Evolutionary conservation across 208 protist species (phyloP).

Genomic region (Naegleria lovaniensis): DNA sequence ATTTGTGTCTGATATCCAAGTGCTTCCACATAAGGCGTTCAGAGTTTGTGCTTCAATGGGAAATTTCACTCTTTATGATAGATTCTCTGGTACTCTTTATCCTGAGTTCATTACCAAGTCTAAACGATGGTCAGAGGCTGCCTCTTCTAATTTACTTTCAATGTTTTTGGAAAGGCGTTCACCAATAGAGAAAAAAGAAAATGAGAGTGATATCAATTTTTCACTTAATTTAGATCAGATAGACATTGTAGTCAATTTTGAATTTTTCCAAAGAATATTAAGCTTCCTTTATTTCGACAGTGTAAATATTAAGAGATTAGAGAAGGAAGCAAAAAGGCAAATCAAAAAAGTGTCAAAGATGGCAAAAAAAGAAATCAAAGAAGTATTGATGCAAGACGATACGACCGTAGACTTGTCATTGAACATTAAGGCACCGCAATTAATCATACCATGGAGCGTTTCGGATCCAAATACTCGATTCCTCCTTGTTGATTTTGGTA

Average conservation of each 20-base stretch:
- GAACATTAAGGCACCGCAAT: background rate
- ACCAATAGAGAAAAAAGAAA: background rate
- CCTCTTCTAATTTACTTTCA: background rate
- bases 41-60: background rate
- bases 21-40: background rate
- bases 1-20: background rate
- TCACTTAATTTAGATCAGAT: background rate
- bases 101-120: slow-evolving; percentile 3
- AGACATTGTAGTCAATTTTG: background rate
- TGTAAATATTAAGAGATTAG: slow-evolving; percentile 1
- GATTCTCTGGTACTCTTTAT: background rate
- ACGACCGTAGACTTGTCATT: background rate
- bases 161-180: slow-evolving; percentile 1
- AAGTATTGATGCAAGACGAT: background rate
- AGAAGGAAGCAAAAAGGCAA: background rate
- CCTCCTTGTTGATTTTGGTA: slow-evolving; percentile 14
- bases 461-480: background rate
- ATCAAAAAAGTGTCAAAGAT: background rate
- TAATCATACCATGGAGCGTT: background rate
- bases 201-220: background rate
- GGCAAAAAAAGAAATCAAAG: background rate
- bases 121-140: background rate
- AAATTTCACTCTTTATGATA: background rate
- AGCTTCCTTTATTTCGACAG: background rate
- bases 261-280: slow-evolving; percentile 24